Evolutionary conservation across 805 yeast genomes (phyloP).

Genomic region (Spathaspora arborariae): DNA sequence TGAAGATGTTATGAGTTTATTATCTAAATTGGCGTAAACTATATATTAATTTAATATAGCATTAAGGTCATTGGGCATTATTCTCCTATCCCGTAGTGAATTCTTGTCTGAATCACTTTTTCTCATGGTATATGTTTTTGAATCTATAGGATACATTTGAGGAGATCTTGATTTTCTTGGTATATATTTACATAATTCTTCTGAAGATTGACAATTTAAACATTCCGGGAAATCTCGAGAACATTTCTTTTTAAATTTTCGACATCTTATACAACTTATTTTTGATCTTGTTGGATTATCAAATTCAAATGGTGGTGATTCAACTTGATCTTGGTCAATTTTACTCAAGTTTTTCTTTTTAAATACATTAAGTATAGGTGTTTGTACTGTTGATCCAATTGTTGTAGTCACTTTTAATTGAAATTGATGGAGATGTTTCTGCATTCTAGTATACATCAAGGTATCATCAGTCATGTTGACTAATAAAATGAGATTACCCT

Average conservation of each 20-base stretch:
- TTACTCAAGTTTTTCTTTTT: slow-evolving; percentile 22
- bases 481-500: no score
- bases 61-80: slow-evolving; percentile 7
- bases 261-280: slow-evolving; percentile 28
- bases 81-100: background rate
- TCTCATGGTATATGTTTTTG: slow-evolving; percentile 1
- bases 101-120: background rate
- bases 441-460: slow-evolving; percentile 11
- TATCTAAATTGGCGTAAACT: slow-evolving; percentile 24
- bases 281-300: slow-evolving; percentile 19
- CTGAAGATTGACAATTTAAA: slow-evolving; percentile 24
- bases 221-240: slow-evolving; percentile 30
- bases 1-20: slow-evolving; percentile 27
- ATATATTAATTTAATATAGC: slow-evolving; percentile 8
- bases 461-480: background rate
- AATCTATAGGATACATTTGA: background rate
- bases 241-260: slow-evolving; percentile 28
- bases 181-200: slow-evolving; percentile 24
- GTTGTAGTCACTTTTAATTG: slow-evolving; percentile 12
- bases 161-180: slow-evolving; percentile 16
- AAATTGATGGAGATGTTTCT: slow-evolving; percentile 19
- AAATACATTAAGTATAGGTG: slow-evolving; percentile 19
- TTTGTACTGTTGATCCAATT: background rate
- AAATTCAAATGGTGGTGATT: slow-evolving; percentile 17
- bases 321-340: background rate